Evolutionary conservation across 768 basidiomycete genomes (phyloP).

Genomic region (Cystofilobasidium capitatum): DNA sequence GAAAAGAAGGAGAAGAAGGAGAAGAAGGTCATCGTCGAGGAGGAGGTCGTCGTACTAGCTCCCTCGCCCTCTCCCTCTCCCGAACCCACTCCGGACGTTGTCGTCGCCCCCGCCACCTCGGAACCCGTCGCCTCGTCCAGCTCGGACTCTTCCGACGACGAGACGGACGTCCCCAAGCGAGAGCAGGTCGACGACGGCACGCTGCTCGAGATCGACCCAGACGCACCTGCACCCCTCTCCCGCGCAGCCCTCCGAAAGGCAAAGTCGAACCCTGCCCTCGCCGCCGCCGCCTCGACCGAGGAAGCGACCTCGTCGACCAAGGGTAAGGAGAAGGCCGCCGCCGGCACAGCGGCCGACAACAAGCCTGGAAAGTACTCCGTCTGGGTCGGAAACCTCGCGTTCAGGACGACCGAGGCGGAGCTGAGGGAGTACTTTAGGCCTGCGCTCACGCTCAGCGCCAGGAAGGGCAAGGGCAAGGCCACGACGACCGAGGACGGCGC

Average conservation of each 20-base stretch:
- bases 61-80: slow-evolving; percentile 10
- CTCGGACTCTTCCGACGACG: background rate
- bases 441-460: slow-evolving; percentile 13
- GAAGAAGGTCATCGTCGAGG: slow-evolving; percentile 10
- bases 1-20: slow-evolving; percentile 10
- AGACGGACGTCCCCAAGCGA: background rate
- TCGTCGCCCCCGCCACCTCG: background rate
- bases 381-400: slow-evolving; percentile 92
- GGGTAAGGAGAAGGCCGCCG: slow-evolving; percentile 7
- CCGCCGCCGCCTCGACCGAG: background rate
- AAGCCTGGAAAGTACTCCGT: slow-evolving; percentile 50
- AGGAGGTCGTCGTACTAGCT: background rate
- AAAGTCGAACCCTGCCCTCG: slow-evolving; percentile 19
- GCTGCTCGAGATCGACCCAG: slow-evolving; percentile 24
- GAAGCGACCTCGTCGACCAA: too few species aligned
- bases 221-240: slow-evolving; percentile 25
- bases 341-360: background rate
- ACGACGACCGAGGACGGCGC: slow-evolving; percentile 29
- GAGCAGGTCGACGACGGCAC: slow-evolving; percentile 13
- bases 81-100: background rate
- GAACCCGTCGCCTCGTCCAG: background rate
- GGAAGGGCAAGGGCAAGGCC: slow-evolving; percentile 45
- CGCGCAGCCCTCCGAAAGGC: slow-evolving; percentile 19
- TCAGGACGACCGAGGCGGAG: slow-evolving; percentile 71
- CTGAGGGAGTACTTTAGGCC: slow-evolving; percentile 43